phyloP scores from a whole-genome alignment of 768 basidiomycete species.

The Tylopilus balloui region DNA sequence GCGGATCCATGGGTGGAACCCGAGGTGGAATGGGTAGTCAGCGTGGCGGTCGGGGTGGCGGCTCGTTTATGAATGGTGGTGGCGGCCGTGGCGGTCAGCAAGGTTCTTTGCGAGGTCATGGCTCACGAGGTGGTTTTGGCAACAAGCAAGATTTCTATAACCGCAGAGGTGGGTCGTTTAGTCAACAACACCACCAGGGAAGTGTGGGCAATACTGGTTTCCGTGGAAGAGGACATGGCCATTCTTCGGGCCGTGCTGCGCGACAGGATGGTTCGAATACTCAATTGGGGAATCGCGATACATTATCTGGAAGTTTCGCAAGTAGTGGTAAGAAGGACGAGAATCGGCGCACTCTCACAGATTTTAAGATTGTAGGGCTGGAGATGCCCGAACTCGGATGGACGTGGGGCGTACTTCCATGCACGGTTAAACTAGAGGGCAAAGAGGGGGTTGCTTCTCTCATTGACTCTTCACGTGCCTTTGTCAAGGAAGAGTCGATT shows the following conservation, averaged over 20 bases:
- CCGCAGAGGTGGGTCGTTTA: slow-evolving; percentile 64
- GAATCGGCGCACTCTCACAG: slow-evolving; percentile 88
- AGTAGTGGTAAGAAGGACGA: slow-evolving; percentile 77
- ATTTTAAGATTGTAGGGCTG: slow-evolving; percentile 95
- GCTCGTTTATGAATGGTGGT: slow-evolving; percentile 31
- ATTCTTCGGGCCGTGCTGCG: slow-evolving; percentile 37
- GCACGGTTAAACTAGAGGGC: slow-evolving; percentile 33
- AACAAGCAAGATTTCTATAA: slow-evolving; percentile 59
- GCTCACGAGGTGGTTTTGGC: slow-evolving; percentile 62
- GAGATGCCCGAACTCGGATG: slow-evolving; percentile 79
- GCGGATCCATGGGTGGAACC: slow-evolving; percentile 43
- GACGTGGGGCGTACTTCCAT: slow-evolving; percentile 74
- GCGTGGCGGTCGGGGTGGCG: slow-evolving; percentile 39
- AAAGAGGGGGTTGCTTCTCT: slow-evolving; percentile 33
- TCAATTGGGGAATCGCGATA: slow-evolving; percentile 49
- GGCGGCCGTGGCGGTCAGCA: slow-evolving; percentile 44
- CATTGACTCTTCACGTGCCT: slow-evolving; percentile 30
- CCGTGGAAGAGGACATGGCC: slow-evolving; percentile 62
- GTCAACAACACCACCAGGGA: slow-evolving; percentile 33
- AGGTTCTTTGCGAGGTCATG: slow-evolving; percentile 55
- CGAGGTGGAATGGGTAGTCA: slow-evolving; percentile 44
- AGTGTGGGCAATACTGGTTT: slow-evolving; percentile 41
- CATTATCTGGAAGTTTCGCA: slow-evolving; percentile 40
- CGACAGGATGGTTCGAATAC: slow-evolving; percentile 34
- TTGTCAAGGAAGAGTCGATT: slow-evolving; percentile 31